Conservation (phyloP, 495 filamentous ascomycete genomes). For the Aspergillus campestris region DNA sequence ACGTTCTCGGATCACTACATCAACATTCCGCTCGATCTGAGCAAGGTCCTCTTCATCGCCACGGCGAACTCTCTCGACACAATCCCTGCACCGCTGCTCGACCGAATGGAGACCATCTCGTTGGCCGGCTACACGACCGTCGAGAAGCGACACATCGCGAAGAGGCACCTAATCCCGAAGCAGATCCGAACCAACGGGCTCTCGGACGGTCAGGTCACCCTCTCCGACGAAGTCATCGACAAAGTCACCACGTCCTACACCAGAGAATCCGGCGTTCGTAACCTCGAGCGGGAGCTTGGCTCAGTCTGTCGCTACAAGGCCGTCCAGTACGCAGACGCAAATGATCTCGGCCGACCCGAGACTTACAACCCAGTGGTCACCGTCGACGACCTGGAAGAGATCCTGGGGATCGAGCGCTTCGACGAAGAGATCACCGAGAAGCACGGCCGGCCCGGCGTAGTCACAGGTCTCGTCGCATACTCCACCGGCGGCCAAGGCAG, state of each 20-base stretch:
- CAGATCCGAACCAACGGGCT: slow-evolving; percentile 81
- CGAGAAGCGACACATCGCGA: slow-evolving; percentile 96
- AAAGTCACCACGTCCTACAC: slow-evolving; percentile 96
- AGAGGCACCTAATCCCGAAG: slow-evolving; percentile 88
- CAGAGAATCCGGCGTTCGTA: slow-evolving; percentile 94
- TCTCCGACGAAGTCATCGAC: slow-evolving; percentile 77
- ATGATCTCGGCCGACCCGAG: slow-evolving; percentile 60
- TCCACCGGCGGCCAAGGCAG: slow-evolving; percentile 86
- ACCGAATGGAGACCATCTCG: slow-evolving; percentile 92
- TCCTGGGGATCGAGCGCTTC: slow-evolving; percentile 89
- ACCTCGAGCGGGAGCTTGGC: slow-evolving; percentile 90
- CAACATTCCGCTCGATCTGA: slow-evolving; percentile 90
- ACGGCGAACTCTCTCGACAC: slow-evolving; percentile 95
- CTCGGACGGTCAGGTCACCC: slow-evolving; percentile 56
- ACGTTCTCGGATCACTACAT: slow-evolving; percentile 95
- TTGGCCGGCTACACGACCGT: slow-evolving; percentile 93
- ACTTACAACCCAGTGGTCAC: slow-evolving; percentile 68
- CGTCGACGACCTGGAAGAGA: slow-evolving; percentile 74
- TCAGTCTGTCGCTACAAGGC: slow-evolving; percentile 92
- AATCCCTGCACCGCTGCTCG: slow-evolving; percentile 87
- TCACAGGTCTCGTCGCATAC: slow-evolving; percentile 97
- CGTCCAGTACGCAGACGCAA: slow-evolving; percentile 85
- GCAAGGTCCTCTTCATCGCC: slow-evolving; percentile 97
- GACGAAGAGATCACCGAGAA: slow-evolving; percentile 94
- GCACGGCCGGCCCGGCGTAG: slow-evolving; percentile 78